Percentiles rank a stretch among this genome's conserved stretches.
Evolutionary conservation across 176 grass and related monocot genomes (phyloP).

Genomic region (Typha latifolia): DNA sequence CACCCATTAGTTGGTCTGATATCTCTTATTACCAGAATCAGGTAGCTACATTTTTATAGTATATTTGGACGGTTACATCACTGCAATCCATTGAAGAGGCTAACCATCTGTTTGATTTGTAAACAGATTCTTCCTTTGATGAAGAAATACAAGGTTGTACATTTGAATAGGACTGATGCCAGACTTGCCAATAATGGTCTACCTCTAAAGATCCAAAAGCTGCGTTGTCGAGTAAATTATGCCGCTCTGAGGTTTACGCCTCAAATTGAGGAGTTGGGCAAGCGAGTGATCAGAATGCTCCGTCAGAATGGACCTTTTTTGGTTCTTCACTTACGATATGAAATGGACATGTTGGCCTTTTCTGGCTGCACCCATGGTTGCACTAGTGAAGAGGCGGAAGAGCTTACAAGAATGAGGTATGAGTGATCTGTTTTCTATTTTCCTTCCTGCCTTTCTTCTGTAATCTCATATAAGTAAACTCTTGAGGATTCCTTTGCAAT

Average conservation of each 20-base stretch:
- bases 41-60: slow-evolving; percentile 21
- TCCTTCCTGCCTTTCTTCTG: background rate
- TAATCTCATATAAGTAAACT: background rate
- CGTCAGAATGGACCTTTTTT: slow-evolving; percentile 73
- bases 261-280: slow-evolving; percentile 82
- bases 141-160: slow-evolving; percentile 57
- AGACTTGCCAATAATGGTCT: slow-evolving; percentile 88
- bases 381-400: slow-evolving; percentile 65
- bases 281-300: slow-evolving; percentile 63
- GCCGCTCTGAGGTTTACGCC: slow-evolving; percentile 66
- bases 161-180: slow-evolving; percentile 88
- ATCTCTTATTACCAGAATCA: slow-evolving; percentile 90
- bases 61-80: background rate
- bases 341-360: slow-evolving; percentile 99
- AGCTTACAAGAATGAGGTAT: slow-evolving; percentile 84
- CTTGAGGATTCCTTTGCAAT: background rate
- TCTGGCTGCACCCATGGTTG: slow-evolving; percentile 95
- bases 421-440: background rate
- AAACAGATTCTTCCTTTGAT: slow-evolving; percentile 91
- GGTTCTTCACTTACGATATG: slow-evolving; percentile 90
- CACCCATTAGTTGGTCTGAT: slow-evolving; percentile 92
- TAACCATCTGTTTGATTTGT: slow-evolving; percentile 11
- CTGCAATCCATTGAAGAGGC: slow-evolving; percentile 12
- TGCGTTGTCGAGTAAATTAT: slow-evolving; percentile 88
- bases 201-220: slow-evolving; percentile 63